Evolutionary conservation across 2,329 filamentous ascomycete genomes (phyloP).

Genomic region (Coniosporium tulheliwenetii): DNA sequence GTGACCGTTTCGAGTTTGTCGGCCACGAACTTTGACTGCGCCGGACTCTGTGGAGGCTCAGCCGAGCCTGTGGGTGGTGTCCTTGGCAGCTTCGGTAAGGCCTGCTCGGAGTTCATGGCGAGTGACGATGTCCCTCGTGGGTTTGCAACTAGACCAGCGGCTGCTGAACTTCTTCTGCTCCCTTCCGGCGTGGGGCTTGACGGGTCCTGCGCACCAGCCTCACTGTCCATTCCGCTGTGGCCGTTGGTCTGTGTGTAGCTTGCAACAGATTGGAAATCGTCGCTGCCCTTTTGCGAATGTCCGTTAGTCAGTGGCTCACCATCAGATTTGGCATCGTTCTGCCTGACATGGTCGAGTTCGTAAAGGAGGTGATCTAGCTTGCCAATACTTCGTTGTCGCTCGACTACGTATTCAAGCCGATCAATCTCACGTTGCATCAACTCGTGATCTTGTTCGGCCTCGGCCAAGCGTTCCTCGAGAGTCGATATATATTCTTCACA

Average conservation of each 20-base stretch:
- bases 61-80: not conserved
- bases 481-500: slow-evolving; percentile 97
- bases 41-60: slow-evolving; percentile 44
- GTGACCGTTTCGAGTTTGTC: slow-evolving; percentile 87
- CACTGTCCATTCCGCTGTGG: not conserved
- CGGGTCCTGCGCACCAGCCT: not conserved
- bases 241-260: slow-evolving; percentile 1
- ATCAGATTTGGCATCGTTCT: slow-evolving; percentile 17
- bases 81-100: not conserved
- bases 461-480: slow-evolving; percentile 83
- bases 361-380: slow-evolving; percentile 86
- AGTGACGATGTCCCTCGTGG: not conserved
- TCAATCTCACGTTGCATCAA: slow-evolving; percentile 96
- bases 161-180: no score
- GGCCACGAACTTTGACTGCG: slow-evolving; percentile 71
- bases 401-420: slow-evolving; percentile 82
- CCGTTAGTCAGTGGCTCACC: slow-evolving; percentile 15
- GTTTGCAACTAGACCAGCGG: no score
- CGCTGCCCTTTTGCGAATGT: slow-evolving; percentile 12
- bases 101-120: not conserved
- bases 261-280: slow-evolving; percentile 1
- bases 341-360: slow-evolving; percentile 56
- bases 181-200: no score
- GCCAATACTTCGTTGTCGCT: slow-evolving; percentile 85
- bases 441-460: slow-evolving; percentile 90